Evolutionary conservation across 2,329 filamentous ascomycete genomes (phyloP), one percentile per base, ranked within the genome.

Genomic region (Venturiaceae sp.): DNA sequence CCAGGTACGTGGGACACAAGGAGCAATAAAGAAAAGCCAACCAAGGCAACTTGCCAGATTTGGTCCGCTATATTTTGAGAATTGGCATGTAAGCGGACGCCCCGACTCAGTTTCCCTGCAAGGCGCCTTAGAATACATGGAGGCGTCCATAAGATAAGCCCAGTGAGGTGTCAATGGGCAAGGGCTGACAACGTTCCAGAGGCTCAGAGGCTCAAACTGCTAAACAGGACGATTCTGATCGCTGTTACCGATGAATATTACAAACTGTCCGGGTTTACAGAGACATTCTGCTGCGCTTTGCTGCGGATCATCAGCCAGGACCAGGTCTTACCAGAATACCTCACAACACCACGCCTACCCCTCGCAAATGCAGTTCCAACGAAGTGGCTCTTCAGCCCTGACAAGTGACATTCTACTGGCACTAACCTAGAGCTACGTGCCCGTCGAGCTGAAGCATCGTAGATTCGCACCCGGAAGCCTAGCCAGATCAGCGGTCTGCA

Each of bases 81-180:
- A 50, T 30, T 26, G 14, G 44, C 44, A 50, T 50, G 44, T 50
- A 50, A 50, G 44, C 44, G 13, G 44, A 30, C 44, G 44, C 44
- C 28, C 23, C 44, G 44, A 30, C 44, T 50, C 13, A 30, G 13
- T 9, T 7, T 7, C 44, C 44, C 44, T 50, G 44, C 21, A 50
- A n/a, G 11, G 26, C 44, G 14, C 30, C 44, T 32, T 50, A 30
- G 44, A 50, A 50, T 50, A 50, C 44, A 50, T 50, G 44, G 44
- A 50, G 44, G 44, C 44, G 44, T 50, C 44, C 44, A 50, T 50
- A 50, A 23, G 26, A 50, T 50, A 50, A 50, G 44, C 44, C 44
- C 19, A n/a, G 23, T 30, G 44, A 50, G 44, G 23, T 30, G 44
- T 50, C 44, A n/a, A 50, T 30, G 26, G 26, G 44, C 21, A 14